phyloP scores from a whole-genome alignment of 305 asterid species.

The Withania somnifera region DNA sequence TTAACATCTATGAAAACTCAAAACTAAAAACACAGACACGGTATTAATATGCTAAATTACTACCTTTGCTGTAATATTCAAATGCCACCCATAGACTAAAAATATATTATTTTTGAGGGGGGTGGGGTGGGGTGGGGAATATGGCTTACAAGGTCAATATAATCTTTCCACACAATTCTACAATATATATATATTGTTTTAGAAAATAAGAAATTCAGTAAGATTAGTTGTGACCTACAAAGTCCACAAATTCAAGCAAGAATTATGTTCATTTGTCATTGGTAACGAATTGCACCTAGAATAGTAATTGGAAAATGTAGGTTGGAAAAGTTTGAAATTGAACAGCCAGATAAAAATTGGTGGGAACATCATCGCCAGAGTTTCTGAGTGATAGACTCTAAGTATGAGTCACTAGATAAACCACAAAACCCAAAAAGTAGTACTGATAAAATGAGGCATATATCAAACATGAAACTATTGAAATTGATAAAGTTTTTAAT shows the following conservation, averaged over 20 bases:
- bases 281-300: background rate
- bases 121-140: no score
- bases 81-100: no score
- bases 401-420: background rate
- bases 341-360: background rate
- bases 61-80: no score
- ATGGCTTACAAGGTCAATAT: no score
- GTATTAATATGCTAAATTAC: no score
- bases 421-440: background rate
- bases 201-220: no score
- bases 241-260: background rate
- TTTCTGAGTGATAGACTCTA: background rate
- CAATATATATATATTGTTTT: no score
- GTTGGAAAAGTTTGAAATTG: background rate
- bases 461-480: background rate
- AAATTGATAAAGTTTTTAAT: slow-evolving; percentile 4
- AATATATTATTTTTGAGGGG: no score
- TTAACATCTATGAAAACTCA: no score
- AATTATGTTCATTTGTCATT: background rate
- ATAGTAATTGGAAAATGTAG: background rate
- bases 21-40: no score
- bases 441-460: background rate
- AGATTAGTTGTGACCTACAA: no score
- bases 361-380: background rate
- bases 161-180: no score